Percentiles rank a stretch among this genome's conserved stretches.
Evolutionary conservation across 2,329 filamentous ascomycete genomes (phyloP).

Genomic region (Fusarium caatingaense): DNA sequence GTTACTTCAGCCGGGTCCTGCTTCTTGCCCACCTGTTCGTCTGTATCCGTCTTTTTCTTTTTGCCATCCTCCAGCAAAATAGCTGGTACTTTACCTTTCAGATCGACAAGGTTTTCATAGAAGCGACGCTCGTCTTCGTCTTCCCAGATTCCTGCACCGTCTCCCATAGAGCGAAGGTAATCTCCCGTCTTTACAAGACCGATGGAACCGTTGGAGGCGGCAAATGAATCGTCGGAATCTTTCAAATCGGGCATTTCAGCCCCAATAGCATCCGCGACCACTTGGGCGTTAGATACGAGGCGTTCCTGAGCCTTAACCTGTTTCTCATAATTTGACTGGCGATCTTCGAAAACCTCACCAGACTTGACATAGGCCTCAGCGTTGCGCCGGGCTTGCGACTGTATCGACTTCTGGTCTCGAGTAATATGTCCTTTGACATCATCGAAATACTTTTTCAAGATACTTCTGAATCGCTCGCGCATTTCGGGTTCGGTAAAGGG

Average conservation of each 20-base stretch:
- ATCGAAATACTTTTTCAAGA: constrained; percentile 89
- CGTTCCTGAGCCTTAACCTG: constrained; percentile 93
- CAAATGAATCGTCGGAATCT: constrained; percentile 78
- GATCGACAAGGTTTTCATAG: constrained; percentile 94
- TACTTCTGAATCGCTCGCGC: constrained; percentile 85
- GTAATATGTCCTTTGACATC: constrained; percentile 90
- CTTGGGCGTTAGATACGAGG: constrained; percentile 88
- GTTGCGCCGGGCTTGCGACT: constrained; percentile 89
- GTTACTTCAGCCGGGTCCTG: constrained; percentile 64
- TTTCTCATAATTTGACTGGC: constrained; percentile 95
- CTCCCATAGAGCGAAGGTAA: constrained; percentile 88
- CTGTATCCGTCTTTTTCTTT: constrained; percentile 87
- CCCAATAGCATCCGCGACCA: constrained; percentile 87
- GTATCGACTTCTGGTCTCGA: constrained; percentile 91
- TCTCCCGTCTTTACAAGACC: constrained; percentile 94
- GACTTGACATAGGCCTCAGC: constrained; percentile 99
- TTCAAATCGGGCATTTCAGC: constrained; percentile 94
- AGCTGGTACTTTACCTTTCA: constrained; percentile 94
- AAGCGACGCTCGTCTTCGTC: constrained; percentile 98
- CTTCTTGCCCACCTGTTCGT: constrained; percentile 86
- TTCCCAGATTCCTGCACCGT: constrained; percentile 96
- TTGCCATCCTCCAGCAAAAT: constrained; percentile 94
- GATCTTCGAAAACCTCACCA: constrained; percentile 97
- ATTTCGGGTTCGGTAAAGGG: constrained; percentile 81
- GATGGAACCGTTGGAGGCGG: constrained; percentile 78